phyloP scores from a whole-genome alignment of 2,329 filamentous ascomycete species.

The Xylaria sp. region DNA sequence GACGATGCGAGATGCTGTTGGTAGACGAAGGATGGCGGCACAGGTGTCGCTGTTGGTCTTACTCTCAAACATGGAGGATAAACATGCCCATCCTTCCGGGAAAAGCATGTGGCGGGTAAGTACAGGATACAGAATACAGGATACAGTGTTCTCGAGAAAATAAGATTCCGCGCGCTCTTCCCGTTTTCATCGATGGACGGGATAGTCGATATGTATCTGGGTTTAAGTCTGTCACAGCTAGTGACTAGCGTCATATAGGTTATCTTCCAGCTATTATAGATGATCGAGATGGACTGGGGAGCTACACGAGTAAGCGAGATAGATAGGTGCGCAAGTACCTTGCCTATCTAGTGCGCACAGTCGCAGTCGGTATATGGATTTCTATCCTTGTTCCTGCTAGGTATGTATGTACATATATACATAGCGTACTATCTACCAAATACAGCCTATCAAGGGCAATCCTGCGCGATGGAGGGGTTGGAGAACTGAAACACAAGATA shows the following conservation, averaged over 20 bases:
- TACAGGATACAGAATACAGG: background rate
- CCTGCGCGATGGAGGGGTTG: slow-evolving; percentile 1
- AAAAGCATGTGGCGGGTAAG: slow-evolving; percentile 4
- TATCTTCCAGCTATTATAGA: background rate
- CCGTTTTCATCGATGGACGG: background rate
- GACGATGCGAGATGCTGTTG: slow-evolving; percentile 35
- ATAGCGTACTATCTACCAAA: background rate
- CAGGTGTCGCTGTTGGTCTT: slow-evolving; percentile 1
- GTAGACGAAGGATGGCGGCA: slow-evolving; percentile 19
- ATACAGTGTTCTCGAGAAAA: slow-evolving; percentile 7
- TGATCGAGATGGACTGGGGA: background rate
- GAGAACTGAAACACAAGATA: slow-evolving; percentile 22
- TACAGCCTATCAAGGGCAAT: background rate
- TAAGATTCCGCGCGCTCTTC: background rate
- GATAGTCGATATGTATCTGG: background rate
- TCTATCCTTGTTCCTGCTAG: background rate
- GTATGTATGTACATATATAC: no score
- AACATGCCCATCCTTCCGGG: background rate
- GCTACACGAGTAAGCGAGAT: background rate
- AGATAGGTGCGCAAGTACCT: background rate
- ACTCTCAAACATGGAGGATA: slow-evolving; percentile 23
- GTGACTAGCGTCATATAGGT: background rate
- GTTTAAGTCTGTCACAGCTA: background rate
- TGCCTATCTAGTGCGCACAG: background rate
- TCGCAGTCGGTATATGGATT: background rate